Percentiles rank a stretch among this genome's conserved stretches.
Conservation (phyloP, 2,329 filamentous ascomycete species). For the Parafenestella ontariensis region DNA sequence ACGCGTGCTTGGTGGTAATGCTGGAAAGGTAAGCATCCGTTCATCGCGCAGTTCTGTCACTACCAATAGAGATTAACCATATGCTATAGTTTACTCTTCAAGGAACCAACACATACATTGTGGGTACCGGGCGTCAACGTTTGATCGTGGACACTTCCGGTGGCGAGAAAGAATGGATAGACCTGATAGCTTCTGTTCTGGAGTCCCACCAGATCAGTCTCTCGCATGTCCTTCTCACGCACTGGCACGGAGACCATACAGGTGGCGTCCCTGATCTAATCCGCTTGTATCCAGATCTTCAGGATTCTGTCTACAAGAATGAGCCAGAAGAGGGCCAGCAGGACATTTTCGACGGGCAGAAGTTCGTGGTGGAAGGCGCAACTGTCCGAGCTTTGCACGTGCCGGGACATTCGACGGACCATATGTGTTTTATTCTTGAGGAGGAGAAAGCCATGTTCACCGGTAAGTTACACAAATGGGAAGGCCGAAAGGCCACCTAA, state of each 20-base stretch:
- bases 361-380: slow-evolving; percentile 50
- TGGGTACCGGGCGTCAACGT: too few relatives aligned
- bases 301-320: slow-evolving; percentile 48
- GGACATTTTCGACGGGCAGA: slow-evolving; percentile 47
- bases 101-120: too few relatives aligned
- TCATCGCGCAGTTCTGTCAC: too few relatives aligned
- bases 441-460: slow-evolving; percentile 51
- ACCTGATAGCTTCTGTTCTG: too few relatives aligned
- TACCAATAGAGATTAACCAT: too few relatives aligned
- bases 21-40: too few relatives aligned
- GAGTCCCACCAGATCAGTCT: slow-evolving; percentile 21
- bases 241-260: slow-evolving; percentile 57
- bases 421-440: slow-evolving; percentile 46
- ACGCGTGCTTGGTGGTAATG: too few relatives aligned
- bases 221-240: slow-evolving; percentile 51
- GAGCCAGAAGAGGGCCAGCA: slow-evolving; percentile 37
- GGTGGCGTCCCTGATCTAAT: slow-evolving; percentile 53
- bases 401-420: slow-evolving; percentile 44
- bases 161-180: too few relatives aligned
- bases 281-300: slow-evolving; percentile 35
- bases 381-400: slow-evolving; percentile 47
- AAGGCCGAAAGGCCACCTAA: too few relatives aligned
- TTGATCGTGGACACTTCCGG: too few relatives aligned
- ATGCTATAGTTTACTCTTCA: too few relatives aligned
- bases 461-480: too few relatives aligned